These are phyloP conservation scores for Colletotrichum tofieldiae DNA, from an alignment of 2,329 filamentous ascomycete species.

Conservation along the genomic window DNA sequence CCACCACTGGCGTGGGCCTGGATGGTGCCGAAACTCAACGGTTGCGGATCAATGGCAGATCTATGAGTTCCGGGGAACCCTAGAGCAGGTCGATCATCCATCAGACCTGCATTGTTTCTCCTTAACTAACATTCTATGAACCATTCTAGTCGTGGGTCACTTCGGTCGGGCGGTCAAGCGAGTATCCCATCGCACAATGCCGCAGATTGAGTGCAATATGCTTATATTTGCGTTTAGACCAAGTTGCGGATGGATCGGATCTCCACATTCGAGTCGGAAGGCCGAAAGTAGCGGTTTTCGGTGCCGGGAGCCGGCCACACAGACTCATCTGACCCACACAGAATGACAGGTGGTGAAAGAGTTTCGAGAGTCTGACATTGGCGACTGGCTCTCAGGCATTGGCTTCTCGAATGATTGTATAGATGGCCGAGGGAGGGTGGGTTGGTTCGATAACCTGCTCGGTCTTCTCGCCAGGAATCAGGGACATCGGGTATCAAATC, in stretches of 20 bases:
- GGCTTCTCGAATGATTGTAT: neutral
- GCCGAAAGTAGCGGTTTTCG: neutral
- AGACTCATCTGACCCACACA: neutral
- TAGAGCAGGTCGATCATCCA: neutral
- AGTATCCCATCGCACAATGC: neutral
- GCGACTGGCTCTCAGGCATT: too few relatives aligned
- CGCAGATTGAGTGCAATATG: constrained; percentile 16
- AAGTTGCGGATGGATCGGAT: constrained; percentile 6
- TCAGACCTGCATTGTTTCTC: constrained; percentile 6
- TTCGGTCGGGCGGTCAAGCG: neutral
- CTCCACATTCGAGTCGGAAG: constrained; percentile 1
- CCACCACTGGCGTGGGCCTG: neutral
- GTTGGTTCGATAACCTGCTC: too few relatives aligned
- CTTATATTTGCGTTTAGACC: constrained; percentile 15
- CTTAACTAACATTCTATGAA: neutral
- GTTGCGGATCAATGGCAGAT: neutral
- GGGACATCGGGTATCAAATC: neutral
- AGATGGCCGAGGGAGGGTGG: neutral
- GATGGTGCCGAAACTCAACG: too few relatives aligned
- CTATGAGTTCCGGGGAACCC: constrained; percentile 4
- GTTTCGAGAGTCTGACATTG: neutral
- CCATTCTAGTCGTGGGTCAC: neutral
- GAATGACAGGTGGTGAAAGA: neutral
- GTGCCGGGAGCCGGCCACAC: neutral
- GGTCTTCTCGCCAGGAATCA: neutral